Evolutionary conservation across 139 green algal species (phyloP).

Genomic region (Coccomyxa sp.): DNA sequence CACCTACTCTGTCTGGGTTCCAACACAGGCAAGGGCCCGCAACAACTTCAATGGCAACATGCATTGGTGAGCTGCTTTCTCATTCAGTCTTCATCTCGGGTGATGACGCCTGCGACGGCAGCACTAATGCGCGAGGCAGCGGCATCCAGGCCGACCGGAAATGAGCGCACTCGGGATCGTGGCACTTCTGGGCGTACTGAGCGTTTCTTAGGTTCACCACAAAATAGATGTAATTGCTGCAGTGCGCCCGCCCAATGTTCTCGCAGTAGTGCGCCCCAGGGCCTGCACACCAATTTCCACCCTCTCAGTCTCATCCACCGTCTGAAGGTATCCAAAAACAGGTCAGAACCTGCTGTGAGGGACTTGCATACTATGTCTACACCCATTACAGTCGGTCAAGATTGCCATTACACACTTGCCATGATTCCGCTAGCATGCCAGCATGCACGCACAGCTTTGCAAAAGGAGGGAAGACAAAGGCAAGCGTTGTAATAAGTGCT

Average conservation of each 20-base stretch:
- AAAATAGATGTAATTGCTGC: constrained; percentile 68
- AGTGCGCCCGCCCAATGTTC: constrained; percentile 53
- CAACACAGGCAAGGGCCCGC: no score
- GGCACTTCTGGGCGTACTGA: constrained; percentile 67
- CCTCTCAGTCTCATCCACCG: no score
- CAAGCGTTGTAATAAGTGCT: no score
- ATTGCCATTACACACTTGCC: not conserved
- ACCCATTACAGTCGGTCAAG: not conserved
- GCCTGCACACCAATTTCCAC: constrained; percentile 20
- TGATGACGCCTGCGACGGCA: no score
- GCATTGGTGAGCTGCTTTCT: no score
- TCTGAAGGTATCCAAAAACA: not conserved
- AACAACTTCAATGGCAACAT: no score
- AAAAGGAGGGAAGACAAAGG: no score
- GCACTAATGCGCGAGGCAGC: no score
- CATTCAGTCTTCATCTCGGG: no score
- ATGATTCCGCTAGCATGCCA: not conserved
- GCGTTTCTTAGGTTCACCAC: constrained; percentile 53
- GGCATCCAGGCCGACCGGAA: constrained; percentile 13
- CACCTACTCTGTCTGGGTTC: no score
- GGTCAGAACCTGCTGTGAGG: not conserved
- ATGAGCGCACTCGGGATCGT: constrained; percentile 66
- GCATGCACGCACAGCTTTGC: no score
- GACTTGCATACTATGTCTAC: not conserved
- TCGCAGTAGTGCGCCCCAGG: constrained; percentile 72